These are phyloP conservation scores for Acacia melanoxylon DNA, from an alignment of 306 rosid species.

Conservation along the genomic window DNA sequence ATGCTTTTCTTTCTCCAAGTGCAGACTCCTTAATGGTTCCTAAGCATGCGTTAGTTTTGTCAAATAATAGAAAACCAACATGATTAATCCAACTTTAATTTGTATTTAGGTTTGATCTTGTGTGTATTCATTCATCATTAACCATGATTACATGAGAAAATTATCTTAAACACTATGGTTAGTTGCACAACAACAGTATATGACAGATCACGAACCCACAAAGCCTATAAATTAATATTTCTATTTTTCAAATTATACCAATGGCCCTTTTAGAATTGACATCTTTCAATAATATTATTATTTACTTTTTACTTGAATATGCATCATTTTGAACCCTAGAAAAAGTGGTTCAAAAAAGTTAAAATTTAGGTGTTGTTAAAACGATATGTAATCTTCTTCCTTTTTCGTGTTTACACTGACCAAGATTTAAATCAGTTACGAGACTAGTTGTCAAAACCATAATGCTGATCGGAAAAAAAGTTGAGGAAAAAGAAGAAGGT, in stretches of 20 bases:
- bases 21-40: background rate
- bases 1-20: background rate
- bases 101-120: slow-evolving; percentile 30
- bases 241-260: background rate
- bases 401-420: background rate
- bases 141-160: slow-evolving; percentile 35
- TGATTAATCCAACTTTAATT: slow-evolving; percentile 38
- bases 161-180: slow-evolving; percentile 31
- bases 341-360: background rate
- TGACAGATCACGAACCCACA: slow-evolving; percentile 40
- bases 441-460: slow-evolving; percentile 25
- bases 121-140: slow-evolving; percentile 36
- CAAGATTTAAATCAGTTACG: slow-evolving; percentile 9
- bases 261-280: background rate
- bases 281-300: background rate
- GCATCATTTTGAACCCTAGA: background rate
- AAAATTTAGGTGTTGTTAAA: slow-evolving; percentile 24
- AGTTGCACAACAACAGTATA: slow-evolving; percentile 28
- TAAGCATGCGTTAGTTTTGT: slow-evolving; percentile 22
- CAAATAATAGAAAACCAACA: slow-evolving; percentile 37
- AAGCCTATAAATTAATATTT: slow-evolving; percentile 17
- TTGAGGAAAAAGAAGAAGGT: background rate
- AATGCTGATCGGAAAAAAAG: slow-evolving; percentile 11
- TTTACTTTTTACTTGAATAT: background rate
- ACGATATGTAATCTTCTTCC: background rate